Evolutionary conservation across 2,329 filamentous ascomycete species (phyloP).

Genomic region (Ophiosphaerella korrae): DNA sequence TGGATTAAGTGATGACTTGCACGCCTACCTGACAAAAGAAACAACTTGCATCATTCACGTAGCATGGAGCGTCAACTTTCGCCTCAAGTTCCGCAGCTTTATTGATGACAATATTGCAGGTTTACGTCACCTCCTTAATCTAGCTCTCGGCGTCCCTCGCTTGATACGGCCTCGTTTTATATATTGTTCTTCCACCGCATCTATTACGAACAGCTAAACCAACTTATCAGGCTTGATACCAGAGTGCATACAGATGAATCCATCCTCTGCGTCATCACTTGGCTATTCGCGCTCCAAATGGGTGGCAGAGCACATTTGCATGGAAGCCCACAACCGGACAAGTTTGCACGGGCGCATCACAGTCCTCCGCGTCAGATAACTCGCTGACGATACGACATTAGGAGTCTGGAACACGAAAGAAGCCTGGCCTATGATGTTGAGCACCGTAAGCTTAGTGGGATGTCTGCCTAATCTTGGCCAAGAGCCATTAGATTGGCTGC

Average conservation of each 20-base stretch:
- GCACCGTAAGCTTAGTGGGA: conserved; percentile 33
- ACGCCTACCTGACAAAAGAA: conserved; percentile 49
- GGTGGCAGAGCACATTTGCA: conserved; percentile 63
- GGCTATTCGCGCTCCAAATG: conserved; percentile 63
- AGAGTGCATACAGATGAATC: conserved; percentile 51
- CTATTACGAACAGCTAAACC: conserved; percentile 40
- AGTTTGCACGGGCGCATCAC: conserved; percentile 34
- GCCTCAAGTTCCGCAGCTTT: conserved; percentile 61
- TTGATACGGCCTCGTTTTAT: conserved; percentile 46
- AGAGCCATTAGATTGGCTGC: conserved; percentile 40
- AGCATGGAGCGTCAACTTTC: conserved; percentile 71
- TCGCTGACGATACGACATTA: conserved; percentile 39
- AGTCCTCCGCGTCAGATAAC: conserved; percentile 50
- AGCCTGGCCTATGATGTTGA: conserved; percentile 46
- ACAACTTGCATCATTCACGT: conserved; percentile 64
- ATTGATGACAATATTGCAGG: conserved; percentile 59
- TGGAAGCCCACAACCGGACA: conserved; percentile 40
- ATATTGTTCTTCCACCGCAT: conserved; percentile 61
- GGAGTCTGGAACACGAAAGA: conserved; percentile 41
- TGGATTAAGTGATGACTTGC: conserved; percentile 53
- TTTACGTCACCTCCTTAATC: conserved; percentile 55
- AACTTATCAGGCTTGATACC: conserved; percentile 34
- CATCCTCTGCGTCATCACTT: conserved; percentile 52
- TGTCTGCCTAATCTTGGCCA: conserved; percentile 36
- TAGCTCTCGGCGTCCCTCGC: conserved; percentile 47